Evolutionary conservation across 2,329 filamentous ascomycete species (phyloP), one percentile per base, ranked within the genome.

Genomic region (Aureobasidium vineae): DNA sequence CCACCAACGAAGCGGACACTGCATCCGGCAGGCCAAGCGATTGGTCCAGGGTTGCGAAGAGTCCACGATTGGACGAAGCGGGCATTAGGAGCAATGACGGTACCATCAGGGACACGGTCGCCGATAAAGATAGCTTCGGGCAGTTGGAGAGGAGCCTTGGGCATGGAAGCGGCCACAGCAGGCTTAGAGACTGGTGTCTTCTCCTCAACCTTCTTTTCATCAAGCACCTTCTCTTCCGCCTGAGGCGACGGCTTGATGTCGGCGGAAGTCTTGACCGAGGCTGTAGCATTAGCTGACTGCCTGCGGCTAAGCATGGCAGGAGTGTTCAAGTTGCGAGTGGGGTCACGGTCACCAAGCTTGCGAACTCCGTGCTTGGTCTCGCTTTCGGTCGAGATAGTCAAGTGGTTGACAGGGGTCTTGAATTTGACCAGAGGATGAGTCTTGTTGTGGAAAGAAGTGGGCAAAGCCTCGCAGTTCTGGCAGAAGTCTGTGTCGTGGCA

Each of bases 341-440:
- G 70, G 21, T 70, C 70, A 41, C 79, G 83, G 74, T 97, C 92
- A 63, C 92, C 92, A 84, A 96, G 87, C 43, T 83, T 76, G n/a
- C 85, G 84, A 74, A 90, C 84, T 60, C 90, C 90, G 71, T 87
- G 82, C 67, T 84, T 85, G 72, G 92, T 87, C 78, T 96, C 91
- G 63, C 89, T 90, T 70, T 90, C 84, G 10, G 94, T 98, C 59
- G 88, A 93, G 63, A 99, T 90, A 69, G 86, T 93, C 41, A 97
- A 91, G 71, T 91, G 89, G 71, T 91, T 90, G 57, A 99, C 89
- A 11, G 94, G 90, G 2, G 91, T 96, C 84, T 92, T 96, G 83
- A 99, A 92, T 81, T 97, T 97, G 82, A 99, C 92, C 72, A 99
- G 82, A 33, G 95, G 95, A 73, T 99, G 95, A n/a, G 93, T 96